Base-by-base conservation (phyloP, 768 basidiomycete genomes). In the Rhodotorula taiwanensis region DNA sequence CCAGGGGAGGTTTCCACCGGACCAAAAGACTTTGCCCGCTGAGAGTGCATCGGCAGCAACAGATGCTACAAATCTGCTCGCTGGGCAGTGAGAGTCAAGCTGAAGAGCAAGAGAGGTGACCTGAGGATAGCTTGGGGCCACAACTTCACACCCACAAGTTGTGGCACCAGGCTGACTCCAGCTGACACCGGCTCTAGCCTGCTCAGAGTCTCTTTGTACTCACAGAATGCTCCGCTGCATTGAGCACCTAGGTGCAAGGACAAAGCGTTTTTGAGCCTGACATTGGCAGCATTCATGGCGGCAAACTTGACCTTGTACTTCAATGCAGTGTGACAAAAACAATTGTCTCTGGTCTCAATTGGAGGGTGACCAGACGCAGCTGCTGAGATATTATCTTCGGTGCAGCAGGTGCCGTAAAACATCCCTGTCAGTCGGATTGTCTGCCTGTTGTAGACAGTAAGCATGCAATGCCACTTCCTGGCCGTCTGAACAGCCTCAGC, bases 1-100 rank as follows among this genome's bases (percentile, higher is more conserved):
- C n/a, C n/a, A n/a, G n/a, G 1, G 72, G 69, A 18, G 73, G 76
- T 27, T 81, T 79, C 79, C 81, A 76, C 66, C 71, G 67, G 1
- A 67, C 74, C 55, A 83, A 83, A 70, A 68, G 62, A 33, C 71
- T 21, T 59, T n/a, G 39, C 58, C 52, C 31, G n/a, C 52, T 25
- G 42, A 51, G 9, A 10, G 5, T 1, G n/a, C n/a, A n/a, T n/a
- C n/a, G n/a, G n/a, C n/a, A n/a, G n/a, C n/a, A n/a, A n/a, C n/a
- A n/a, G n/a, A n/a, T n/a, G n/a, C n/a, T 30, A 52, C 50, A 25
- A 51, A 51, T 15, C n/a, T n/a, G n/a, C n/a, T 39, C 18, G 39
- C 47, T 14, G 25, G 8, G 48, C 57, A 58, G 15, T 47, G 36
- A 14, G 57, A 49, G 47, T 39, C n/a, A n/a, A n/a, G n/a, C n/a